Base-by-base conservation (phyloP, 106 monocot genomes). In the Dendrobium catenatum region DNA sequence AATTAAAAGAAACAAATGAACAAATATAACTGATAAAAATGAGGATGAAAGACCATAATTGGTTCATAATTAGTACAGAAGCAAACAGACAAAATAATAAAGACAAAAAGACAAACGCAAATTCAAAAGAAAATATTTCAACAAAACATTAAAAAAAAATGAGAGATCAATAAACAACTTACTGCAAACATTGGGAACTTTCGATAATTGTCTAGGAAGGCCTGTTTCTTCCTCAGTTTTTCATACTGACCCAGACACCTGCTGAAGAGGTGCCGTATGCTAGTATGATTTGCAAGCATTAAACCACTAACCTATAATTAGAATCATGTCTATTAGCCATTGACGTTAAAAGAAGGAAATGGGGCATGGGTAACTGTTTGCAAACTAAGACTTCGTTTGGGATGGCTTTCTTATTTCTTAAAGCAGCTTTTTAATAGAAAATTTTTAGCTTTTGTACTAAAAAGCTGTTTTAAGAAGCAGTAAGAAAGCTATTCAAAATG, bases 281-380 rank as follows among this genome's bases (percentile, higher is more conserved):
- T 99, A 33, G 99, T 99, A 83, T 99, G 99, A 66, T 99, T 99
- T 76, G 99, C 99, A n/a, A 99, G 87, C 99, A 99, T 99, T 77
- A 99, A 79, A 54, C 95, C 95, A 82, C 95, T 99, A 81, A 99
- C 99, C 99, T 95, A 79, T 41, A 29, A 74, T 47, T 47, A 49
- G 42, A 49, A 51, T 24, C n/a, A 26, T 27, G 24, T 13, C 19
- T 49, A 76, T 48, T 49, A 76, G 11, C 13, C 76, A 76, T 10
- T 76, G 13, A 27, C 11, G 10, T 51, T 9, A 76, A 24, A 24
- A 76, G 42, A 11, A 49, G 16, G 42, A 75, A 24, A 26, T 37
- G 37, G 17, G 61, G 9, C 10, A 29, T 54, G 10, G 44, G 17
- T 27, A 37, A 10, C 27, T 51, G 51, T 13, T 70, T 33, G 17